Evolutionary conservation across 192 early-diverging fungal species (phyloP).

Genomic region (Pilobolus umbonatus): DNA sequence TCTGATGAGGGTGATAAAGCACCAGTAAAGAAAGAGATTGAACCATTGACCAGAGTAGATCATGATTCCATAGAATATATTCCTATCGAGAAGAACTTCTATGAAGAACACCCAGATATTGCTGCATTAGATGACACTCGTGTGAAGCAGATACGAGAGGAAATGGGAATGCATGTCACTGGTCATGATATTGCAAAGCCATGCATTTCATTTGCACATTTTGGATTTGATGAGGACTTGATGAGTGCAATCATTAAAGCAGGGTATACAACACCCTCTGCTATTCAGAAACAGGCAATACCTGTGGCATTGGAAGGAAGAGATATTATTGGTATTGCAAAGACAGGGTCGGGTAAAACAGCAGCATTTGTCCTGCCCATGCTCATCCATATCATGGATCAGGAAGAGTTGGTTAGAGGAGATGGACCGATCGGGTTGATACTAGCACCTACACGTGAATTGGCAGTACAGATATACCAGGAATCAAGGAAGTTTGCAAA

Average conservation of each 20-base stretch:
- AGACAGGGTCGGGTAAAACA: conserved; percentile 85
- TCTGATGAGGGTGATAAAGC: conserved; percentile 25
- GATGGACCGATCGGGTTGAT: conserved; percentile 82
- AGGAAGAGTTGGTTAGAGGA: conserved; percentile 62
- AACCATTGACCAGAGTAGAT: conserved; percentile 52
- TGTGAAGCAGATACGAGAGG: conserved; percentile 47
- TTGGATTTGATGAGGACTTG: conserved; percentile 72
- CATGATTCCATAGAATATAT: conserved; percentile 62
- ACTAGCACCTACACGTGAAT: conserved; percentile 73
- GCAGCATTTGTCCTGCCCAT: conserved; percentile 81
- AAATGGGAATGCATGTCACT: conserved; percentile 61
- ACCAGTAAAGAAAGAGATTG: conserved; percentile 55
- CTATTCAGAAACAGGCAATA: conserved; percentile 75
- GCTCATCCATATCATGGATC: conserved; percentile 85
- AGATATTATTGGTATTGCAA: conserved; percentile 81
- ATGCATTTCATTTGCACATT: conserved; percentile 81
- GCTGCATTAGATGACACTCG: conserved; percentile 52
- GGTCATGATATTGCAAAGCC: conserved; percentile 63
- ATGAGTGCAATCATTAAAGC: conserved; percentile 55
- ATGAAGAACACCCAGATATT: conserved; percentile 76
- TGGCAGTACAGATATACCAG: conserved; percentile 74
- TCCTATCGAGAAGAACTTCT: conserved; percentile 72
- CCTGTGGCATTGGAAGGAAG: conserved; percentile 73
- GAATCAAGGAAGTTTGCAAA: conserved; percentile 81
- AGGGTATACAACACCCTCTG: conserved; percentile 68